Base-by-base conservation (phyloP, 768 basidiomycete genomes). In the Tephrocybe sp. region DNA sequence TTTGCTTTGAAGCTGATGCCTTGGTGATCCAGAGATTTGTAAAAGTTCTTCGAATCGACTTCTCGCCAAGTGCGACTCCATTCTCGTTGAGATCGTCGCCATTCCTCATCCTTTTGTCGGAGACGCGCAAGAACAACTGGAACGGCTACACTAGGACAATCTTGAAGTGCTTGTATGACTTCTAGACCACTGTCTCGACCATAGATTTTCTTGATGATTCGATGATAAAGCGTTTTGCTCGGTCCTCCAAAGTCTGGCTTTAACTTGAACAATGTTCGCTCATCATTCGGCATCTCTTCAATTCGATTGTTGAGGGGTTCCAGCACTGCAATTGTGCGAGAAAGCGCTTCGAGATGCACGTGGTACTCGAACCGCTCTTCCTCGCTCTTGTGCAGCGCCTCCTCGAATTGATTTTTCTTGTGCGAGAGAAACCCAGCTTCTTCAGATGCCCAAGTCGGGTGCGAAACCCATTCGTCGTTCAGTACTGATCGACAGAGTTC, bases 351-450 rank as follows among this genome's bases (percentile, higher is more conserved):
- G 36, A 99, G 82, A 60, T 95, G 90, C 53, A 95, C 94, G 60
- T 97, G 94, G 65, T 92, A 98, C 68, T 98, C 96, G 69, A 98
- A 93, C 23, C 97, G 84, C 68, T 99, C 97, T 68, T 99, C 96
- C 68, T 99, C 97, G 61, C 92, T 89, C 70, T 92, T 92, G 72
- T 98, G 94, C 50, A 98, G 75, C 0, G 91, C 89, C 62, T 98
- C 96, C 68, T 99, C 97, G 66, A 89, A 98, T 5, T 83, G 79
- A 64, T 98, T 99, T 75, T 98, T 98, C 76, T 97, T 96, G 68
- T 98, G 92, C 5, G 95, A 79, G 56, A 92, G 82, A 60, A 97
- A 97, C 9, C 92, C 94, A 1, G 94, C 83, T 64, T 96, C 94
- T 65, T 98, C 96, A 17, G 93, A 95, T 8, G 93, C 93, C 92